phyloP scores from a whole-genome alignment of 352 stramenopile species.

The Phytopythium vexans region DNA sequence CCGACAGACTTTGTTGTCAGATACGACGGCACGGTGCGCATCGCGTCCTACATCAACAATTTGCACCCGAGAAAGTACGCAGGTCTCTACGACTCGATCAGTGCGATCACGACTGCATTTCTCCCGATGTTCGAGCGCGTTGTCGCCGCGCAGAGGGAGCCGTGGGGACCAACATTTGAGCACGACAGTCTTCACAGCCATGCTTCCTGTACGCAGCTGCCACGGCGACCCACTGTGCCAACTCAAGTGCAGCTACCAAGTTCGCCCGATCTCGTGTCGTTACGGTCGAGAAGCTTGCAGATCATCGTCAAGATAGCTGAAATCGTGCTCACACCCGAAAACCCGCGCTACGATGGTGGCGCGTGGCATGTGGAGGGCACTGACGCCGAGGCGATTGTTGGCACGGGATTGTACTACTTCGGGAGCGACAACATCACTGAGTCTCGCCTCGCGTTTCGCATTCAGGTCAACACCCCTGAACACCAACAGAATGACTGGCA shows the following conservation, averaged over 20 bases:
- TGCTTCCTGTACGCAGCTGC: slow-evolving; percentile 9
- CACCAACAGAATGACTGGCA: slow-evolving; percentile 26
- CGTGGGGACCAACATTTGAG: background rate
- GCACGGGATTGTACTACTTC: slow-evolving; percentile 53
- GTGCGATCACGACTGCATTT: slow-evolving; percentile 24
- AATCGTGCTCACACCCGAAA: slow-evolving; percentile 40
- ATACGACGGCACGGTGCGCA: slow-evolving; percentile 12
- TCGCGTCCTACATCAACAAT: slow-evolving; percentile 56
- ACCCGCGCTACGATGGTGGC: slow-evolving; percentile 32
- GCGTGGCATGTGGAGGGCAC: slow-evolving; percentile 52
- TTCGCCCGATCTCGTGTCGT: slow-evolving; percentile 1
- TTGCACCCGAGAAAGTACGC: slow-evolving; percentile 26
- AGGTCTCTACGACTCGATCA: slow-evolving; percentile 30
- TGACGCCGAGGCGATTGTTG: slow-evolving; percentile 33
- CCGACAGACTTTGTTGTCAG: slow-evolving; percentile 26
- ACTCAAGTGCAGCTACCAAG: background rate
- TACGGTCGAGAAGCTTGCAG: slow-evolving; percentile 25
- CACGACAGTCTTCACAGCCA: slow-evolving; percentile 11
- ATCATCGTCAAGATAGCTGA: slow-evolving; percentile 51
- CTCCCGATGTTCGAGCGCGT: slow-evolving; percentile 36
- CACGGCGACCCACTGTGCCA: slow-evolving; percentile 12
- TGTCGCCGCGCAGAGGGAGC: slow-evolving; percentile 2
- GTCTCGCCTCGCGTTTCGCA: slow-evolving; percentile 32
- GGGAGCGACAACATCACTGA: slow-evolving; percentile 39
- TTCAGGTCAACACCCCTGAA: slow-evolving; percentile 18